Evolutionary conservation across 805 yeast species (phyloP).

Genomic region (Myxozyma geophila): DNA sequence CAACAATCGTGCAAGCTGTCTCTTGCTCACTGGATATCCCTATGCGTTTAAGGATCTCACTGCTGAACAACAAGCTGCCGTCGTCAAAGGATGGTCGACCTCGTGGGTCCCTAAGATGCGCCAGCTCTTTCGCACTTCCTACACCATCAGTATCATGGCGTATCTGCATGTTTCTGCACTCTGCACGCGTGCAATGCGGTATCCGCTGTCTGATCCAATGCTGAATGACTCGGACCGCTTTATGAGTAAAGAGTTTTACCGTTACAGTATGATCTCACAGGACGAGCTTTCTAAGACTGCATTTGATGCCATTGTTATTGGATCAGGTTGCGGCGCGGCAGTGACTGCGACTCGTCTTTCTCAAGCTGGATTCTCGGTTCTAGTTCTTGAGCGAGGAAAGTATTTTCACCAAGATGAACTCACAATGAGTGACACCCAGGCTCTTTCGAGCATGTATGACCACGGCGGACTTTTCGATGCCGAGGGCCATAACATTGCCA

Average conservation of each 20-base stretch:
- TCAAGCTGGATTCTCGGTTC: slow-evolving; percentile 50
- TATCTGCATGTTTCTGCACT: slow-evolving; percentile 45
- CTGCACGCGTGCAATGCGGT: slow-evolving; percentile 49
- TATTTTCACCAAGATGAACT: slow-evolving; percentile 49
- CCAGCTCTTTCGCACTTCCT: slow-evolving; percentile 46
- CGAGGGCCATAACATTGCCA: slow-evolving; percentile 45
- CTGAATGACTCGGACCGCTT: slow-evolving; percentile 43
- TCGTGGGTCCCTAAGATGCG: slow-evolving; percentile 49
- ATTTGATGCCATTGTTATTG: slow-evolving; percentile 54
- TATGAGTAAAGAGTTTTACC: slow-evolving; percentile 42
- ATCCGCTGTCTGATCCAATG: slow-evolving; percentile 45
- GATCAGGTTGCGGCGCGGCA: slow-evolving; percentile 61
- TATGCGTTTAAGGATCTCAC: slow-evolving; percentile 40
- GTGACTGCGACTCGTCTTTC: slow-evolving; percentile 56
- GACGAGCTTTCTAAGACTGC: slow-evolving; percentile 42
- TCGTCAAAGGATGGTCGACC: slow-evolving; percentile 50
- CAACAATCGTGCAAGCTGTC: background rate
- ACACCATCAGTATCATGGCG: slow-evolving; percentile 41
- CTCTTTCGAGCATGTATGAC: slow-evolving; percentile 49
- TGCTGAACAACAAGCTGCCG: slow-evolving; percentile 45
- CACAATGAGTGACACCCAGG: slow-evolving; percentile 48
- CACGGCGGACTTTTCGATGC: slow-evolving; percentile 48
- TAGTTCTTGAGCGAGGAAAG: slow-evolving; percentile 58
- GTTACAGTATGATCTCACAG: slow-evolving; percentile 44
- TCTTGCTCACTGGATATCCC: slow-evolving; percentile 20